Conservation (phyloP, 179 eudicot genomes). For the Nepenthes alata region DNA sequence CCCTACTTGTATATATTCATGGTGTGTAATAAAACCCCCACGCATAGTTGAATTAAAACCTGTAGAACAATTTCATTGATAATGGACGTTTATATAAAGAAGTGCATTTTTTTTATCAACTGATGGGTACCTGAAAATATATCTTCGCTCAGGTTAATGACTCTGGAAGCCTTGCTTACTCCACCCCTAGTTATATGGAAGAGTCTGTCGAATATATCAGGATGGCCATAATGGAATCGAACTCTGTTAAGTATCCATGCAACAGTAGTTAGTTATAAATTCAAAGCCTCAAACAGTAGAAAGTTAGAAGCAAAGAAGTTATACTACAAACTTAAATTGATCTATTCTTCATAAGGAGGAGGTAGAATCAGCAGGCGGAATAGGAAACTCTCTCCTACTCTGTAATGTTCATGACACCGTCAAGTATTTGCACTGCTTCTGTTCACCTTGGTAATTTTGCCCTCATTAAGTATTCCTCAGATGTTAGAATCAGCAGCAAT, state of each 20-base stretch:
- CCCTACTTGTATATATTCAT: slow-evolving; percentile 92
- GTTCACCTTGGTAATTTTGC: not conserved
- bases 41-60: slow-evolving; percentile 84
- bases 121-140: slow-evolving; percentile 63
- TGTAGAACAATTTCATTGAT: slow-evolving; percentile 16
- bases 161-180: slow-evolving; percentile 79
- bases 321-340: no score
- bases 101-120: slow-evolving; percentile 1
- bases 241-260: slow-evolving; percentile 37
- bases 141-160: slow-evolving; percentile 86
- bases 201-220: slow-evolving; percentile 89
- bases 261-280: slow-evolving; percentile 7
- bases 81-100: slow-evolving; percentile 3
- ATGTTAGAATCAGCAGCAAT: no score
- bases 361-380: not conserved
- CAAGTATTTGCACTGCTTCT: no score
- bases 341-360: not conserved
- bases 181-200: slow-evolving; percentile 93
- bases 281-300: not conserved
- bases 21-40: slow-evolving; percentile 80
- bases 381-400: not conserved
- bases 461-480: not conserved
- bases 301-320: not conserved
- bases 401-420: not conserved
- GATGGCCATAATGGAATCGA: slow-evolving; percentile 94